Evolutionary conservation across 148 eudicot species (phyloP).

Genomic region (Hydrangea macrophylla): DNA sequence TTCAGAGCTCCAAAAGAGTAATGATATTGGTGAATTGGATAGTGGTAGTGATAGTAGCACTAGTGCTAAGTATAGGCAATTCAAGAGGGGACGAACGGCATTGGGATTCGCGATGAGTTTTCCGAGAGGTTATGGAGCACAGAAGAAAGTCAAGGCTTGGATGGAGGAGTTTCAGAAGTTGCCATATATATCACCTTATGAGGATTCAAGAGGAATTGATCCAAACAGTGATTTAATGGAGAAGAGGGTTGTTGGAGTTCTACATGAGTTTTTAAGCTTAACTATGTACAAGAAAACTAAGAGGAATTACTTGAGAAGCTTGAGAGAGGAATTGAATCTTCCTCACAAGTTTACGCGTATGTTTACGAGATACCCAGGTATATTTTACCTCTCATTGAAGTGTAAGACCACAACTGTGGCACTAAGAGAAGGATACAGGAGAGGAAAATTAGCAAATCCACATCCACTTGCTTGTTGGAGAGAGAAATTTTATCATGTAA

Average conservation of each 20-base stretch:
- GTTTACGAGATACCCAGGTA: slow-evolving; percentile 91
- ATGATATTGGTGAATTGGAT: slow-evolving; percentile 36
- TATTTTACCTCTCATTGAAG: slow-evolving; percentile 87
- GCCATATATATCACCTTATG: slow-evolving; percentile 88
- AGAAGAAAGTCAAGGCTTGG: slow-evolving; percentile 86
- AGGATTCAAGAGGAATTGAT: slow-evolving; percentile 66
- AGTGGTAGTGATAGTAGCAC: slow-evolving; percentile 9
- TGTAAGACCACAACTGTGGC: slow-evolving; percentile 93
- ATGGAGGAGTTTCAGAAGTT: slow-evolving; percentile 97
- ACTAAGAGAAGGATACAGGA: slow-evolving; percentile 69
- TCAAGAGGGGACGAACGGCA: slow-evolving; percentile 56
- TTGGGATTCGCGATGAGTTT: slow-evolving; percentile 72
- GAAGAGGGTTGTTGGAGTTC: slow-evolving; percentile 84
- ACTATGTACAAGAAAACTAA: slow-evolving; percentile 88
- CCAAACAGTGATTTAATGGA: slow-evolving; percentile 83
- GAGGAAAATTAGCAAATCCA: slow-evolving; percentile 58
- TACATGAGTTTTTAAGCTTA: slow-evolving; percentile 88
- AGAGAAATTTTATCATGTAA: slow-evolving; percentile 74
- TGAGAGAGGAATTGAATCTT: slow-evolving; percentile 81
- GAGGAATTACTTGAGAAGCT: slow-evolving; percentile 70
- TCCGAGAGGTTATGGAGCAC: slow-evolving; percentile 85
- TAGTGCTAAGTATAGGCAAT: slow-evolving; percentile 37
- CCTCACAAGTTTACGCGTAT: slow-evolving; percentile 87
- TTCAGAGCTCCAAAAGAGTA: slow-evolving; percentile 54
- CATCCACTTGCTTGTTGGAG: slow-evolving; percentile 64